Percentiles rank a stretch among this genome's conserved stretches.
phyloP scores from a whole-genome alignment of 2,329 filamentous ascomycete genomes.

The Penicillium sclerotigenum region DNA sequence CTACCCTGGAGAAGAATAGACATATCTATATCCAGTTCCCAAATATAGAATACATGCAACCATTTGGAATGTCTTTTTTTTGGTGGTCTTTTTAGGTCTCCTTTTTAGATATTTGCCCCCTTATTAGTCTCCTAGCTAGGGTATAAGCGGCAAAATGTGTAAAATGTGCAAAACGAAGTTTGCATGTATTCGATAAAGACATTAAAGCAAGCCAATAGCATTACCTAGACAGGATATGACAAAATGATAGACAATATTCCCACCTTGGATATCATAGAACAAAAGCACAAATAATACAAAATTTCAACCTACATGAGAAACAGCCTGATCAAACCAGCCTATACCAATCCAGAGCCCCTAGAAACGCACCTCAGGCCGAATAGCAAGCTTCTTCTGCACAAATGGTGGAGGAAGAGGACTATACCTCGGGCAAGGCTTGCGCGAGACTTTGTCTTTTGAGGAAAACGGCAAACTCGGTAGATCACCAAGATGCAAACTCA shows the following conservation, averaged over 20 bases:
- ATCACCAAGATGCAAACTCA: constrained; percentile 19
- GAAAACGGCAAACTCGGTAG: constrained; percentile 11
- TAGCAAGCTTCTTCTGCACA: constrained; percentile 9
- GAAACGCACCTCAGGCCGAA: constrained; percentile 20
- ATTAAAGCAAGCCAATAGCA: background rate
- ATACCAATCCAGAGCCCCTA: background rate
- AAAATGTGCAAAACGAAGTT: too few species aligned
- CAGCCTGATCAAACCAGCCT: background rate
- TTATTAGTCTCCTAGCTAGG: too few species aligned
- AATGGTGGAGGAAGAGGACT: constrained; percentile 19
- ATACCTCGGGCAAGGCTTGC: constrained; percentile 17
- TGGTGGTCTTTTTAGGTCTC: too few species aligned
- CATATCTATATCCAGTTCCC: too few species aligned
- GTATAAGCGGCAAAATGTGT: too few species aligned
- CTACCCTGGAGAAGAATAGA: background rate
- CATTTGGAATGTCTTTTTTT: too few species aligned
- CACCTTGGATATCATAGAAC: background rate
- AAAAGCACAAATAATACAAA: background rate
- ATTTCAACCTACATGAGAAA: background rate
- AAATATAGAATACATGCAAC: too few species aligned
- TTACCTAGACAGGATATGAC: background rate
- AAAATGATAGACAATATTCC: background rate
- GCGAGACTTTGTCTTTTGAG: constrained; percentile 1
- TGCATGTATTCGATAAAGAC: background rate
- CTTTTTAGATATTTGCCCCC: too few species aligned